These are phyloP conservation scores for Podaxis rugospora DNA, from an alignment of 768 basidiomycete species.

Conservation along the genomic window DNA sequence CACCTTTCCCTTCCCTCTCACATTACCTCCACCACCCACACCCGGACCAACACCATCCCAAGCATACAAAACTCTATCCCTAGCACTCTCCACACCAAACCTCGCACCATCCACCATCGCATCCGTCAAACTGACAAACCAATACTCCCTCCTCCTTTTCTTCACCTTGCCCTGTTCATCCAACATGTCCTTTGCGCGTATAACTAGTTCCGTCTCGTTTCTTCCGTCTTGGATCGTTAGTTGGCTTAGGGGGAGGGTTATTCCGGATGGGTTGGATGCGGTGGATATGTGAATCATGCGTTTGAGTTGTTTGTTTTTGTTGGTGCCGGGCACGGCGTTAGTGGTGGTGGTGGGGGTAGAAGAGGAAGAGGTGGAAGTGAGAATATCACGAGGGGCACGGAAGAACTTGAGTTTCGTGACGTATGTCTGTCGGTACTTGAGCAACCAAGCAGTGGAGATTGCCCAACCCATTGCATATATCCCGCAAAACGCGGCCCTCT, in stretches of 20 bases:
- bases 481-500: conserved; percentile 25
- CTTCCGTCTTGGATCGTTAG: conserved; percentile 27
- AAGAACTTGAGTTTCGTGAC: conserved; percentile 27
- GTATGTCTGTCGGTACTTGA: conserved; percentile 7
- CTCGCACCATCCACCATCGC: conserved; percentile 22
- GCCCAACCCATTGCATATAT: conserved; percentile 27
- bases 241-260: conserved; percentile 20
- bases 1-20: conserved; percentile 10
- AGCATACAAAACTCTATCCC: conserved; percentile 21
- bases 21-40: neutral
- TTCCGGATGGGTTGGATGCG: conserved; percentile 20
- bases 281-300: conserved; percentile 9
- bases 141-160: conserved; percentile 23
- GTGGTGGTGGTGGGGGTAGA: neutral
- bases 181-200: conserved; percentile 22
- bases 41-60: conserved; percentile 20
- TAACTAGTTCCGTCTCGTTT: conserved; percentile 27
- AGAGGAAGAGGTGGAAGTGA: conserved; percentile 16
- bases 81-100: conserved; percentile 17
- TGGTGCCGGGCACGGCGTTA: neutral
- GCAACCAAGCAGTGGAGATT: conserved; percentile 23
- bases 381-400: conserved; percentile 20
- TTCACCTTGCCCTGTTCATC: neutral
- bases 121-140: conserved; percentile 27
- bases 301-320: neutral